phyloP scores from a whole-genome alignment of 106 monocot species.

The Dioscorea zingiberensis region DNA sequence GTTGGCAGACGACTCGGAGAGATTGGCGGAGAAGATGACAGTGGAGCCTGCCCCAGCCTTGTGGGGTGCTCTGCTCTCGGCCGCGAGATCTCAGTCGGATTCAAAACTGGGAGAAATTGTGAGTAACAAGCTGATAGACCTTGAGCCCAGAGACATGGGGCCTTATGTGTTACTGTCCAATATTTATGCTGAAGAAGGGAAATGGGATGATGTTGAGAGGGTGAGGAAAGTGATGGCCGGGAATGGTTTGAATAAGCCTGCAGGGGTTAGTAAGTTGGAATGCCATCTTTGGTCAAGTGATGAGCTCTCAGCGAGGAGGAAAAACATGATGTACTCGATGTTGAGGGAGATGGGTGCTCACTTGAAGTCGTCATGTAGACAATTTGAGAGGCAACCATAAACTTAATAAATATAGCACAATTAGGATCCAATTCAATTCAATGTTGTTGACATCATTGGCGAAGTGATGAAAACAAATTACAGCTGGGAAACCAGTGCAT shows the following conservation, averaged over 20 bases:
- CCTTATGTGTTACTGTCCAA: conserved; percentile 59
- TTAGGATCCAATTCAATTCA: too few species aligned
- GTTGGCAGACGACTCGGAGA: conserved; percentile 28
- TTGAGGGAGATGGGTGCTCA: conserved; percentile 31
- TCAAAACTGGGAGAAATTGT: conserved; percentile 48
- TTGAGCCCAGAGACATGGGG: conserved; percentile 40
- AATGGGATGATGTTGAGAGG: conserved; percentile 65
- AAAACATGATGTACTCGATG: conserved; percentile 23
- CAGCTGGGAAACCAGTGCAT: too few species aligned
- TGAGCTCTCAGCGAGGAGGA: not conserved
- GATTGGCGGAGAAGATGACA: conserved; percentile 21
- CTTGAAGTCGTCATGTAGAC: conserved; percentile 15
- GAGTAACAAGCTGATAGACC: conserved; percentile 38
- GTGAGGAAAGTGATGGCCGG: conserved; percentile 48
- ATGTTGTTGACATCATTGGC: too few species aligned
- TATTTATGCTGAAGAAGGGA: conserved; percentile 57
- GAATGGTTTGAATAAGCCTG: conserved; percentile 43
- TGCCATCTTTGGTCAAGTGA: not conserved
- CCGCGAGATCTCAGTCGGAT: conserved; percentile 28
- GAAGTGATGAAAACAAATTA: too few species aligned
- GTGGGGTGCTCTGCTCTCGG: conserved; percentile 52
- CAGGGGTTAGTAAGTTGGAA: conserved; percentile 35
- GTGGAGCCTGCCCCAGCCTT: conserved; percentile 13
- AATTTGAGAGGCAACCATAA: not conserved
- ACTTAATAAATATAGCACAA: too few species aligned